Conservation (phyloP, 192 early-diverging fungal genomes). For the Obelidium mucronatum region DNA sequence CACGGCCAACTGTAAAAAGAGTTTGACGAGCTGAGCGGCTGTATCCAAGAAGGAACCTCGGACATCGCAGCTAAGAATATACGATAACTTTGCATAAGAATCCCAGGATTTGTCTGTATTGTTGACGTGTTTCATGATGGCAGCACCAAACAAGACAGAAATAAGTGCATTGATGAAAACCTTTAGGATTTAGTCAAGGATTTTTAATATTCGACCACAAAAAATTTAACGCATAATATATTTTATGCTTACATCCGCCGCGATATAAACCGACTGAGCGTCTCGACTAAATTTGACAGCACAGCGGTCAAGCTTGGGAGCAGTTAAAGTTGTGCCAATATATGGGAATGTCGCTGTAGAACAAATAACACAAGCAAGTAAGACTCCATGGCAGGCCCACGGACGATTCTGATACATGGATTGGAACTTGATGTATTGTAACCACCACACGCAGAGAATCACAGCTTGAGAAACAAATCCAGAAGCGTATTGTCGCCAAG, state of each 20-base stretch:
- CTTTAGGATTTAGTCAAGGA: neutral
- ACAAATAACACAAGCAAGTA: conserved; percentile 18
- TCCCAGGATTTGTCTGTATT: conserved; percentile 27
- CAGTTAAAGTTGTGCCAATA: neutral
- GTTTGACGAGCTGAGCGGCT: conserved; percentile 33
- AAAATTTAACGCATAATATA: neutral
- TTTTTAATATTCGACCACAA: neutral
- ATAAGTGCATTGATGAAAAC: conserved; percentile 32
- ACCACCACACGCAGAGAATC: conserved; percentile 30
- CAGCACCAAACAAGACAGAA: conserved; percentile 15
- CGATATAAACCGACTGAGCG: conserved; percentile 21
- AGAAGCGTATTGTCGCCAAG: conserved; percentile 25
- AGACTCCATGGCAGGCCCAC: neutral
- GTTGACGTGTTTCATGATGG: conserved; percentile 22
- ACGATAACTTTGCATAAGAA: neutral
- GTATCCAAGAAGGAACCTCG: conserved; percentile 30
- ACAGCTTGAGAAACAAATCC: conserved; percentile 16
- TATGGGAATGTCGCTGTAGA: conserved; percentile 28
- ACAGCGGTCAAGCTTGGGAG: conserved; percentile 19
- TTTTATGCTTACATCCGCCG: conserved; percentile 25
- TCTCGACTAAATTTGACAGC: neutral
- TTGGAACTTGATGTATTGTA: conserved; percentile 38
- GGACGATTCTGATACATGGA: conserved; percentile 28
- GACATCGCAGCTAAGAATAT: conserved; percentile 31
- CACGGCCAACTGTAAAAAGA: neutral